Base-by-base conservation (phyloP, 495 filamentous ascomycete species). In the Amphirosellinia nigrospora region DNA sequence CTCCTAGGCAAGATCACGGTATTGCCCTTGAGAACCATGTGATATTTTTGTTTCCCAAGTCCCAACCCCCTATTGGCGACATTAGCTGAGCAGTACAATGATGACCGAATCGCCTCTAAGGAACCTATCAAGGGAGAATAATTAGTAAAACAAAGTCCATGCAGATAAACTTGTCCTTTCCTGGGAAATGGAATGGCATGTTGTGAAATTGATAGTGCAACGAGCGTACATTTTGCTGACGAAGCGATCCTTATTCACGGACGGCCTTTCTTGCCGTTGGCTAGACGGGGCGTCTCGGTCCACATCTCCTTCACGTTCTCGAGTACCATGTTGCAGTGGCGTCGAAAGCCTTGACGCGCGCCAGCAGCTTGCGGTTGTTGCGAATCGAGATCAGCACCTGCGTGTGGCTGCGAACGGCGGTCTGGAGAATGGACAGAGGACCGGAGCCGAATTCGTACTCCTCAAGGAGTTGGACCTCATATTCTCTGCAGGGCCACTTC, bases 301-400 rank as follows among this genome's bases (percentile, higher is more conserved):
- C 96, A 99, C 94, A 99, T 98, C 85, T 99, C 96, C 86, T 98
- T 99, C 43, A 95, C 93, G 73, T 96, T 96, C 87, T 97, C 94
- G 41, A 97, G 83, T n/a, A 97, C 92, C 94, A 97, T 96, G 83
- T 97, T 97, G 85, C 80, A 80, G 70, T 86, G 84, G 39, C 84
- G 71, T 86, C 84, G 64, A 86, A 86, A 34, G 84, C 84, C 76
- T 86, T 86, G 65, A 86, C 84, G 48, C 84, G 78, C 26, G 82
- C 84, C 36, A 86, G 80, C 55, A 93, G 94, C 84, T 98, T 96
- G 73, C 96, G 89, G 81, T 98, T 94, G 85, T 94, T 96, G 56
- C 94, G 92, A 80, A 90, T 92, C 30, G 92, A 93, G 72, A 96
- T 93, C 69, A 95, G 87, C 64, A 96, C 92, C 80, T 96, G 93